Evolutionary conservation across 331 rosid genomes (phyloP).

Genomic region (Arachis monticola): DNA sequence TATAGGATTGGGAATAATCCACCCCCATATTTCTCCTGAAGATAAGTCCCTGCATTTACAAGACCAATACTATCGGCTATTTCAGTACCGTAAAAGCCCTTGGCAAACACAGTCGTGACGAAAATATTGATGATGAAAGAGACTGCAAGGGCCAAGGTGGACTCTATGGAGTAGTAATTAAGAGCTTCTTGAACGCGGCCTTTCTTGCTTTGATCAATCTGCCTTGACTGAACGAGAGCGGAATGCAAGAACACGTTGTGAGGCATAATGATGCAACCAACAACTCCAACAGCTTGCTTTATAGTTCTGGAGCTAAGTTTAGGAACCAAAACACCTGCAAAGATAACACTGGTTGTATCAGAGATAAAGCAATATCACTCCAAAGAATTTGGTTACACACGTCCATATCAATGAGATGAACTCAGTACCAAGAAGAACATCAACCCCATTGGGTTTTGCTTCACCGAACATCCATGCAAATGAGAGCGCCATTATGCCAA

Average conservation of each 20-base stretch:
- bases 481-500: constrained; percentile 82
- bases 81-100: constrained; percentile 82
- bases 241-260: constrained; percentile 95
- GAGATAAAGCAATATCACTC: constrained; percentile 17
- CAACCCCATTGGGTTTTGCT: constrained; percentile 80
- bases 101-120: constrained; percentile 93
- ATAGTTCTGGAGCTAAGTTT: constrained; percentile 91
- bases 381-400: background rate
- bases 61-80: constrained; percentile 81
- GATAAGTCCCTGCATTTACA: constrained; percentile 88
- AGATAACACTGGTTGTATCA: constrained; percentile 32
- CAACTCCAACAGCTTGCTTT: constrained; percentile 94
- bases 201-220: constrained; percentile 66
- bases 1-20: constrained; percentile 85
- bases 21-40: constrained; percentile 89
- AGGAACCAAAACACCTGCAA: constrained; percentile 84
- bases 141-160: constrained; percentile 72
- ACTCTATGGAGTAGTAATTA: constrained; percentile 88
- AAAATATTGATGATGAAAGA: constrained; percentile 82
- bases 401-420: constrained; percentile 26
- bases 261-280: constrained; percentile 98
- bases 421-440: constrained; percentile 79
- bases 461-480: constrained; percentile 99
- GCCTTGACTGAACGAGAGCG: constrained; percentile 94
- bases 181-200: constrained; percentile 93